These are phyloP conservation scores for Pouteria campechiana DNA, from an alignment of 179 eudicot species.

Conservation along the genomic window DNA sequence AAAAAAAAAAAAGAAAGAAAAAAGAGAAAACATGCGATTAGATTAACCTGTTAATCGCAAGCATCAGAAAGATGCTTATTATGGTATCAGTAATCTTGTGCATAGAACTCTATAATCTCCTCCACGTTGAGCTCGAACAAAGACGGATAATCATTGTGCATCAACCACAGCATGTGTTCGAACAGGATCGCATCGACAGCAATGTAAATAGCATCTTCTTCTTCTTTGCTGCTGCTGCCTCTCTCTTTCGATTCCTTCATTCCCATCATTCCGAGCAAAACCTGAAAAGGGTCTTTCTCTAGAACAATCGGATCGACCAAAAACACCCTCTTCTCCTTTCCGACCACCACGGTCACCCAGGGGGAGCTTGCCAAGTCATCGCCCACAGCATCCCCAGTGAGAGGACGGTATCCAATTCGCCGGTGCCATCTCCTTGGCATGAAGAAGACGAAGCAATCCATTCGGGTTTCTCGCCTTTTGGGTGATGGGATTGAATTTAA, in stretches of 20 bases:
- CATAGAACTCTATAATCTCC: too few species aligned
- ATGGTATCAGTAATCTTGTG: too few species aligned
- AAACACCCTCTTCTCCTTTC: constrained; percentile 52
- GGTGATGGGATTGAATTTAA: too few species aligned
- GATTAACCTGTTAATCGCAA: too few species aligned
- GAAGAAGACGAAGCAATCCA: too few species aligned
- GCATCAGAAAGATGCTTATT: too few species aligned
- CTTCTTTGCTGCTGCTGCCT: background rate
- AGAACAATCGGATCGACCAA: constrained; percentile 51
- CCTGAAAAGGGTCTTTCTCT: constrained; percentile 41
- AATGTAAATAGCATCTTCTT: constrained; percentile 32
- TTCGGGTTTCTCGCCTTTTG: too few species aligned
- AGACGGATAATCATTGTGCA: constrained; percentile 41
- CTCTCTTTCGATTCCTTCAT: constrained; percentile 17
- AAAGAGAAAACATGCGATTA: too few species aligned
- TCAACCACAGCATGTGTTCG: constrained; percentile 85
- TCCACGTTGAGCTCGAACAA: too few species aligned
- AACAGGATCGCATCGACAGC: constrained; percentile 72
- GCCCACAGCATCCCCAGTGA: constrained; percentile 10
- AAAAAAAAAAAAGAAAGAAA: too few species aligned
- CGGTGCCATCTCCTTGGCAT: too few species aligned
- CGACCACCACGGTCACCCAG: constrained; percentile 57
- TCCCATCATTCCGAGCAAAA: constrained; percentile 36
- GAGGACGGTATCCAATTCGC: constrained; percentile 29
- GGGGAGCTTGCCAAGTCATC: constrained; percentile 13